Evolutionary conservation across 2,329 filamentous ascomycete genomes (phyloP), one percentile per base, ranked within the genome.

Genomic region (Parasarocladium wereldwijsianum): DNA sequence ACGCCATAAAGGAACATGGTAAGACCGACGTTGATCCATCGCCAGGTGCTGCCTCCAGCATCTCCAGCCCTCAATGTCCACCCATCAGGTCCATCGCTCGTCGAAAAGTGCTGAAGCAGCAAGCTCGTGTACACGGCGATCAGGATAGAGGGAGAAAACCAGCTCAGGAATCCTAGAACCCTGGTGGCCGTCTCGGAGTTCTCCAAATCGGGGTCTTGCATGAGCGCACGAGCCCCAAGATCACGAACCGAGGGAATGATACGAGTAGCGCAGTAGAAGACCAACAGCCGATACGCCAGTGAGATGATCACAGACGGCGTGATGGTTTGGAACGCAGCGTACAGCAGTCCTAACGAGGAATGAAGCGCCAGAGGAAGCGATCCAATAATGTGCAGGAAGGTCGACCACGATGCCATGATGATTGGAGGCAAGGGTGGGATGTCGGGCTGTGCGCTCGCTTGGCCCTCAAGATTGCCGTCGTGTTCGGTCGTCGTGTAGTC

Each of bases 341-440:
- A 76, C 40, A 94, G 71, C 44, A 96, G 83, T 38, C 76, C 82
- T 44, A 93, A 77, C 0, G 76, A 79, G 1, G 83, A 86, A 51
- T 82, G 80, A 4, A 92, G 74, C 17, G 81, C 85, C 3, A 70
- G 77, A 3, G 84, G 87, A n/a, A 93, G 63, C 4, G 76, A 78
- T 33, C 82, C 80, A 21, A 96, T 62, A 26, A 86, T 70, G 42
- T 92, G 82, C 26, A 94, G 63, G 24, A 96, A 61, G 1, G 87
- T 94, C 16, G 85, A 87, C 55, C 94, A 96, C 6, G 86, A 94
- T 5, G 87, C 90, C 87, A 96, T 96, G 52, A 98, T 87, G 39
- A 96, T 85, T 1, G 90, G 90, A 10, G 90, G 90, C 24, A 98
- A 65, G n/a, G 90, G 90, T 22, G 90, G 90, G 37, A 96, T 90